Base-by-base conservation (phyloP, 305 asterid species). In the Fraxinus dipetala region DNA sequence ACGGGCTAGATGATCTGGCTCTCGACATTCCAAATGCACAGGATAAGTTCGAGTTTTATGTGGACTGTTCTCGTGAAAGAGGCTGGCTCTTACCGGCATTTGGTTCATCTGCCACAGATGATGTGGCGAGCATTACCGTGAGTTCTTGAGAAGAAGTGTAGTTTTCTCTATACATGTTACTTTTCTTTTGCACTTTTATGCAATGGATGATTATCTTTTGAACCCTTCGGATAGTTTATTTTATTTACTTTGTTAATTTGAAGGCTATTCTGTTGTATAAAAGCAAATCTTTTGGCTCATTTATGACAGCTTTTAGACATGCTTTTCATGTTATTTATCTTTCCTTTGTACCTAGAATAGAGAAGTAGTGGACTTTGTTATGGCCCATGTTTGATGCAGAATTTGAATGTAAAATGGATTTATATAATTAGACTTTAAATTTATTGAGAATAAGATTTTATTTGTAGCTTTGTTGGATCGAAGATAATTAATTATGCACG, bases 21-120 rank as follows among this genome's bases (percentile, higher is more conserved):
- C 99, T 96, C 0, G 99, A 96, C 85, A 93, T 94, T 36, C 99
- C 99, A 1, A 94, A 92, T 36, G 99, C 99, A 0, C 88, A 87
- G 85, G 97, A 92, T 2, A 96, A 94, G 83, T 93, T 96, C 78
- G 72, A 80, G 16, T 86, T 90, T 74, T 96, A 96, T 26, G 78
- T 89, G 83, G 88, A 87, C 77, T 83, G 87, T 5, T 98, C 95
- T 0, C 84, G 86, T 75, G 90, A 80, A 67, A 88, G 84, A 18
- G 93, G 93, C 14, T 96, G 98, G 99, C 88, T 96, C 43, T 76
- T 88, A 69, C 86, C 91, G 2, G 67, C 88, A 56, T 82, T 87
- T 28, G 86, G 75, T 77, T 89, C 28, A 30, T n/a, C 70, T 72
- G 90, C 67, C 32, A 65, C 67, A 20, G 87, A 80, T 36, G 85